phyloP scores from a whole-genome alignment of 352 stramenopile genomes.

The Globisporangium recalcitrans region DNA sequence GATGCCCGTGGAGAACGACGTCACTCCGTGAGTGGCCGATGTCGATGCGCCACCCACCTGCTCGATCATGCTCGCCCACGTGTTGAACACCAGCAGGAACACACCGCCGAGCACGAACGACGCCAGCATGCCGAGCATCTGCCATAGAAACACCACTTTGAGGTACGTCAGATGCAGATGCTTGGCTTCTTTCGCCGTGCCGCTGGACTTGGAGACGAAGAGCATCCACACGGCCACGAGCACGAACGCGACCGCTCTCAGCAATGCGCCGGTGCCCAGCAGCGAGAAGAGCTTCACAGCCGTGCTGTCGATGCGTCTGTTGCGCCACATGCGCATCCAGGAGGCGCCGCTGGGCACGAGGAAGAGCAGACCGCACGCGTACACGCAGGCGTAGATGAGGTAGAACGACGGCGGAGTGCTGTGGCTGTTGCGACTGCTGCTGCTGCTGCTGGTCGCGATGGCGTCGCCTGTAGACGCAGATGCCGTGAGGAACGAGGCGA shows the following conservation, averaged over 20 bases:
- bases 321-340: constrained; percentile 33
- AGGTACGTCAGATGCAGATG: constrained; percentile 56
- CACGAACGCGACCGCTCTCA: constrained; percentile 43
- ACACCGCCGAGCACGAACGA: constrained; percentile 42
- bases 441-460: not conserved
- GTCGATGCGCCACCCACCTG: constrained; percentile 27
- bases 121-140: constrained; percentile 37
- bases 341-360: constrained; percentile 35
- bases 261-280: constrained; percentile 35
- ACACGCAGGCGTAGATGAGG: constrained; percentile 45
- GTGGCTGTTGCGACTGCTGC: not conserved
- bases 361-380: constrained; percentile 45
- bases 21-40: not conserved
- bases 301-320: constrained; percentile 36
- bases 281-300: constrained; percentile 53
- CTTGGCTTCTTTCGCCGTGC: constrained; percentile 30
- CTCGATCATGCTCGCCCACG: constrained; percentile 62
- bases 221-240: constrained; percentile 55
- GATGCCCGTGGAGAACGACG: constrained; percentile 1
- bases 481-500: not conserved
- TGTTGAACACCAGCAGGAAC: constrained; percentile 62
- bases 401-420: constrained; percentile 22
- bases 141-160: constrained; percentile 51
- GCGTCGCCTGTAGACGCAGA: not conserved
- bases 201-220: constrained; percentile 29